Evolutionary conservation across 1,284 basidiomycete genomes (phyloP), one percentile per base, ranked within the genome.

Genomic region (Ganoderma meredithae): DNA sequence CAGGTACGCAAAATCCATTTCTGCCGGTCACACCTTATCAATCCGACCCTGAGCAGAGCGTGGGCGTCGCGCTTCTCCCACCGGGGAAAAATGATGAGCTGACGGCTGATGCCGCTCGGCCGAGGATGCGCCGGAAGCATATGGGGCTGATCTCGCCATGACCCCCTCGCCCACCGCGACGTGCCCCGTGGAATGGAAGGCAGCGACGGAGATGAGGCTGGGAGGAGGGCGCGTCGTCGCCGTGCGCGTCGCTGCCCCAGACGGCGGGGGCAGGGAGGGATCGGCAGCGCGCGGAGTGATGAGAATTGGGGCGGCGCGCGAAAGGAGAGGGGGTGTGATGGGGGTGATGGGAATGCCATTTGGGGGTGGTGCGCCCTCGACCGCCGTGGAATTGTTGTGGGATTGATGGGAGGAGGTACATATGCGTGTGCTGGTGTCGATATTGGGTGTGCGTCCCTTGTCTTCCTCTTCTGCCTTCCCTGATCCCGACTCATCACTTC

Each of bases 1-100:
- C 71, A 72, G 71, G 69, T 65, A 72, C 71, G 52, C 64, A 69
- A 67, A 67, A 63, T 63, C 40, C 60, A 65, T 70, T 70, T 65
- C 69, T 66, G 64, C 66, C 69, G 66, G 66, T 68, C 73, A 74
- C 71, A 72, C 71, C 73, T 74, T 71, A 74, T 74, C 73, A 72
- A 59, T 53, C 53, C 71, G 73, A 74, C 73, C 71, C 71, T 74
- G 73, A 72, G 62, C 60, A 60, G 65, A 53, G 49, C 49, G 40
- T 53, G 65, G 22, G 62, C 62, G 65, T 4, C 39, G 6, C 6
- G 59, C 53, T 27, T 52, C 65, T 44, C 22, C 47, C 19, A 19
- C 62, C 47, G 25, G 22, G 40, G 66, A 68, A 69, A 60, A 70
- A n/a, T 61, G 63, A 56, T 47, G 49, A 44, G 33, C 25, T 62